Base-by-base conservation (phyloP, 495 filamentous ascomycete genomes). In the Astrothelium subdiscretum region DNA sequence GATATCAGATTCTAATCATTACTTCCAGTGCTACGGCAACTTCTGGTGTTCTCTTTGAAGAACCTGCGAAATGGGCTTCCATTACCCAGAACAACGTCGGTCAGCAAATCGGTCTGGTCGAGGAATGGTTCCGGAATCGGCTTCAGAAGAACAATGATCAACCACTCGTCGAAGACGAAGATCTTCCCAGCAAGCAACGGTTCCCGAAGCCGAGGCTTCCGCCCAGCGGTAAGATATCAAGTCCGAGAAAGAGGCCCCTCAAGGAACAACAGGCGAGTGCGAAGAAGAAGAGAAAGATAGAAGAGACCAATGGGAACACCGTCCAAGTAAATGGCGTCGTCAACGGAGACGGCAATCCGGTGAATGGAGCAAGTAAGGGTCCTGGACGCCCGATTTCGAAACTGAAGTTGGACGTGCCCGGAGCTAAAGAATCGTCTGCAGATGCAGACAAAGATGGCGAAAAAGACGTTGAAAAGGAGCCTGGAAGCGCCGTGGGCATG, bases 211-310 rank as follows among this genome's bases (percentile, higher is more conserved):
- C 94, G n/a, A 80, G 94, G 65, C 83, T 99, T 22, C 91, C 91
- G 61, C 90, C 92, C 43, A 96, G 89, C 24, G 94, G 94, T 63
- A 97, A 97, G 79, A 99, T 99, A 60, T 82, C 87, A 8, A 87
- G 85, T 57, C 92, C 92, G 20, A 84, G 91, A 61, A 99, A 99
- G 74, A 81, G 94, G 27, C 89, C 91, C 24, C 82, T 87, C 42
- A 84, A 85, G 69, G 86, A 89, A 64, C 87, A 89, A 67, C 83
- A 86, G 43, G 83, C 79, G 63, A 79, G 83, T 63, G 85, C 81
- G 57, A 90, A 87, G 71, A 89, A 91, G 77, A 91, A 88, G 77
- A 67, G 71, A 31, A 75, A 74, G 68, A 51, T 72, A 22, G 71
- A 74, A 54, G 71, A 72, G 54, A 68, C 65, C 6, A 73, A 67